Evolutionary conservation across 2,329 filamentous ascomycete species (phyloP), one percentile per base, ranked within the genome.

Genomic region (Chrysosporium keratinophilum): DNA sequence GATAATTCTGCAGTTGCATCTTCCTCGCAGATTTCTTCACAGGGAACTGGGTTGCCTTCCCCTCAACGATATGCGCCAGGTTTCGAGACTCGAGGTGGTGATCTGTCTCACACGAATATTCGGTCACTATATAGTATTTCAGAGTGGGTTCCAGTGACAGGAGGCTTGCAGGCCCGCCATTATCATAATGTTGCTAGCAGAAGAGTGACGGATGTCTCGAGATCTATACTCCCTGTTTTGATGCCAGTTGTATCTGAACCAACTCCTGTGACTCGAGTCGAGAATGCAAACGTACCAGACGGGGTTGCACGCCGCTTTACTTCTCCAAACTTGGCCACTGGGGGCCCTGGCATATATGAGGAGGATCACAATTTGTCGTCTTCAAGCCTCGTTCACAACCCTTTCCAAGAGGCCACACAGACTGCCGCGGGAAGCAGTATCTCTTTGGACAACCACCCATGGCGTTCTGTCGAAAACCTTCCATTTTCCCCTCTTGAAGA

Each of bases 101-200:
- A 52, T 44, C 20, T 54, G 40, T 52, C 56, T 2, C 44, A 50
- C 28, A 28, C 49, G 15, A 55, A 55, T 43, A 35, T 72, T 49
- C 67, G 81, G 15, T 69, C 71, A 46, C 72, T 75, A 57, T 84
- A 82, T 68, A 76, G 77, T 60, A 75, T 81, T 54, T 75, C 78
- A 7, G 74, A 77, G 15, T 84, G 80, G 80, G 81, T 79, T 7
- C 74, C 74, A 50, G 70, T 76, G 52, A 74, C 71, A 54, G 74
- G 73, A 47, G 78, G 77, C 64, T 78, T 81, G 33, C 77, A 76
- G 23, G 75, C 76, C 11, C 75, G 80, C 12, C 79, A 81, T 61
- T 84, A 84, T 66, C 78, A 81, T 59, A 78, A 77, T 57, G 80
- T 86, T 14, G 82, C 82, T 3, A 76, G 78, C 59, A 76, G 83